phyloP scores from a whole-genome alignment of 2,329 filamentous ascomycete genomes.

The Fusarium sacchari region DNA sequence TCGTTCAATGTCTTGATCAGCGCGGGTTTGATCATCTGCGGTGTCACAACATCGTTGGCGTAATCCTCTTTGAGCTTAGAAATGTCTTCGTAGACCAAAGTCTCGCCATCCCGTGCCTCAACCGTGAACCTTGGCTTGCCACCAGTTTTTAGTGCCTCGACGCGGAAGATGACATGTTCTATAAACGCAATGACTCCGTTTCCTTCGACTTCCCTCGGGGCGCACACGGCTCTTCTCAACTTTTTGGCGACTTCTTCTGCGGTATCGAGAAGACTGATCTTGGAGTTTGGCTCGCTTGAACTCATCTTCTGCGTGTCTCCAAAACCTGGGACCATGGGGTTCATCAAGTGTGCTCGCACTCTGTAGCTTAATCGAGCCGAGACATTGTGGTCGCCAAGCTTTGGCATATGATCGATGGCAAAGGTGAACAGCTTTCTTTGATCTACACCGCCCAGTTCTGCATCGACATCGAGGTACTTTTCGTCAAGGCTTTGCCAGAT shows the following conservation, averaged over 20 bases:
- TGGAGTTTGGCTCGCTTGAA: neutral
- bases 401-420: neutral
- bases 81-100: neutral
- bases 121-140: neutral
- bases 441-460: neutral
- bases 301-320: constrained; percentile 3
- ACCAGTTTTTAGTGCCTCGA: neutral
- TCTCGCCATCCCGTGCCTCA: neutral
- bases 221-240: neutral
- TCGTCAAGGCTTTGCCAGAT: neutral
- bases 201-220: neutral
- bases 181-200: neutral
- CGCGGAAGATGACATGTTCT: neutral
- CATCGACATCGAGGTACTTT: neutral
- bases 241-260: neutral
- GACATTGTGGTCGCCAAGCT: too few species aligned
- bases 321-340: neutral
- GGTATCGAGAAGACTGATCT: neutral
- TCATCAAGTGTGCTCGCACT: neutral
- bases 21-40: neutral
- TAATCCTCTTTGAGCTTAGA: neutral
- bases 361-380: too few species aligned
- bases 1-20: neutral
- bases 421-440: neutral
- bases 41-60: neutral